Percentiles rank a stretch among this genome's conserved stretches.
These are phyloP conservation scores for Plasmodium inui DNA, from an alignment of 169 alveolate genomes.

Conservation along the genomic window DNA sequence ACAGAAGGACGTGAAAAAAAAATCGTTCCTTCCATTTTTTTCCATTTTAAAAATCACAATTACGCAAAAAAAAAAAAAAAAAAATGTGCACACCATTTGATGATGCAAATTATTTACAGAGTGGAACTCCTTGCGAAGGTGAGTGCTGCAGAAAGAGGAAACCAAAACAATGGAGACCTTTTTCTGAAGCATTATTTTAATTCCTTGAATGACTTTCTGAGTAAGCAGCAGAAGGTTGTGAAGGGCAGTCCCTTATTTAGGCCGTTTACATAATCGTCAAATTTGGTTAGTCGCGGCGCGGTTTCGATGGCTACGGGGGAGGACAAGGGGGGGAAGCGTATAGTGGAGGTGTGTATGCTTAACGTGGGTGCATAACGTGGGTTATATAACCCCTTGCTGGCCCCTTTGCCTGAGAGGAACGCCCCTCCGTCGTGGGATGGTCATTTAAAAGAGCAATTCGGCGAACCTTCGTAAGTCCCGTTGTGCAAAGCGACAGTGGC, in stretches of 20 bases:
- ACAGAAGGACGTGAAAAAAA: background rate
- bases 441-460: background rate
- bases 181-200: conserved; percentile 14
- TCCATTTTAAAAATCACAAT: background rate
- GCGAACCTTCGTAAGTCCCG: conserved; percentile 57
- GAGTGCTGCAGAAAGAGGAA: background rate
- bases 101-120: background rate
- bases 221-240: conserved; percentile 65
- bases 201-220: conserved; percentile 64
- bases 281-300: conserved; percentile 30
- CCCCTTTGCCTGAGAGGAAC: background rate
- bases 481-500: conserved; percentile 42
- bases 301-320: conserved; percentile 40
- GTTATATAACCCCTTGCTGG: background rate
- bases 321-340: background rate
- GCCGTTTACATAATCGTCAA: conserved; percentile 48
- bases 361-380: background rate
- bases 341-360: background rate
- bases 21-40: background rate
- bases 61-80: background rate
- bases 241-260: conserved; percentile 67
- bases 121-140: background rate
- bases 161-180: background rate
- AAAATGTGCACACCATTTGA: background rate
- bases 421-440: background rate